phyloP scores from a whole-genome alignment of 2,329 filamentous ascomycete species.

The Hypoxylon sp. region DNA sequence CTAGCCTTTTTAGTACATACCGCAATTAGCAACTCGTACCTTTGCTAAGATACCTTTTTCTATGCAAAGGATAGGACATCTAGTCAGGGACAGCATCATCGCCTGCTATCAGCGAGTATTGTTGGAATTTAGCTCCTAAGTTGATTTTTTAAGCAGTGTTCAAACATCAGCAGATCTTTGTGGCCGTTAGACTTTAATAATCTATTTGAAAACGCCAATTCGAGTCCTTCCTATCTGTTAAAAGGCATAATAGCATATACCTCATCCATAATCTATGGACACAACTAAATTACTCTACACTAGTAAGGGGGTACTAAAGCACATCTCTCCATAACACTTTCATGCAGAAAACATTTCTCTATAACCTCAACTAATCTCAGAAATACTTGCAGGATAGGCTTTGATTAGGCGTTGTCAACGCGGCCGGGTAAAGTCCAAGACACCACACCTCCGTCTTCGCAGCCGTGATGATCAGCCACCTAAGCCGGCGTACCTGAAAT shows the following conservation, averaged over 20 bases:
- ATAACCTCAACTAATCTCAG: neutral
- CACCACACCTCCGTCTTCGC: constrained; percentile 29
- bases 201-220: neutral
- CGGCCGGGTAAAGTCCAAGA: constrained; percentile 38
- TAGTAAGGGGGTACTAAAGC: constrained; percentile 3
- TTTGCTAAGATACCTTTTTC: neutral
- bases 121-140: neutral
- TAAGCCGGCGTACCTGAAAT: constrained; percentile 14
- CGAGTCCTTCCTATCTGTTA: neutral
- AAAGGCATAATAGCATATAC: neutral
- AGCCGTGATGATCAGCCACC: constrained; percentile 14
- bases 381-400: constrained; percentile 15
- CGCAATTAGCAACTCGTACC: neutral
- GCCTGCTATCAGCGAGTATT: neutral
- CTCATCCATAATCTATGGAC: constrained; percentile 9
- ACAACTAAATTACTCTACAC: constrained; percentile 5
- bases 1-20: neutral
- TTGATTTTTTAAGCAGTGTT: neutral
- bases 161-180: too few species aligned
- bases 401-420: constrained; percentile 19
- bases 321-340: constrained; percentile 22
- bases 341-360: constrained; percentile 17
- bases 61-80: neutral
- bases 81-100: neutral
- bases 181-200: neutral